Percentiles rank a stretch among this genome's conserved stretches.
These are phyloP conservation scores for Kodamaea arcana DNA, from an alignment of 1,139 yeast genomes.

Conservation along the genomic window DNA sequence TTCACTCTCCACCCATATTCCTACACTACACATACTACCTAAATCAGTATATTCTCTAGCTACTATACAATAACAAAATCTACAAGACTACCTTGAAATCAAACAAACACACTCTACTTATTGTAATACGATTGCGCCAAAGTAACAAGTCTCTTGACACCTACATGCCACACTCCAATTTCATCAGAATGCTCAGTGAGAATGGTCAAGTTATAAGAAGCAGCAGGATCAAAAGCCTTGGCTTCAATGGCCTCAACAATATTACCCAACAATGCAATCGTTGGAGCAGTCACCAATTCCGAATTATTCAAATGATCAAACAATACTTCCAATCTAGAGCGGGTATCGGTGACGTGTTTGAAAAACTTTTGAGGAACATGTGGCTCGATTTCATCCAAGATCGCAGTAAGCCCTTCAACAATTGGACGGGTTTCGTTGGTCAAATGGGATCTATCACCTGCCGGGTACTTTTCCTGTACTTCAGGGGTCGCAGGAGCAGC, in stretches of 20 bases:
- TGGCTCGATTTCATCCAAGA: slow-evolving; percentile 64
- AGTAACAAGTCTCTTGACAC: slow-evolving; percentile 82
- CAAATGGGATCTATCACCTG: slow-evolving; percentile 72
- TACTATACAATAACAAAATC: background rate
- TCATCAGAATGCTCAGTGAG: slow-evolving; percentile 67
- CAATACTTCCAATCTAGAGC: slow-evolving; percentile 70
- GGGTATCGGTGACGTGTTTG: slow-evolving; percentile 78
- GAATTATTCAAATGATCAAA: slow-evolving; percentile 78
- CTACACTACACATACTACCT: too few species aligned
- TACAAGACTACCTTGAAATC: background rate
- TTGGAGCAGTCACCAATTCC: slow-evolving; percentile 57
- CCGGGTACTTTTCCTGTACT: slow-evolving; percentile 35
- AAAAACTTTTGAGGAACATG: slow-evolving; percentile 69
- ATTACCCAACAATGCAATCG: slow-evolving; percentile 50
- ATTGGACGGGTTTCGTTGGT: slow-evolving; percentile 58
- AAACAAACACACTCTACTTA: too few species aligned
- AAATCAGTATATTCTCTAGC: too few species aligned
- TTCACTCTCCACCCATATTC: too few species aligned
- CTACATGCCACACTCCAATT: slow-evolving; percentile 90
- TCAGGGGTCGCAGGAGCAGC: slow-evolving; percentile 27
- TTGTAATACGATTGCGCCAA: slow-evolving; percentile 49
- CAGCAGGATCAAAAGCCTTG: slow-evolving; percentile 60
- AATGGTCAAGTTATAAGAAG: slow-evolving; percentile 52
- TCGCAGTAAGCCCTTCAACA: slow-evolving; percentile 48
- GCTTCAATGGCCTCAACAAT: slow-evolving; percentile 49